phyloP scores from a whole-genome alignment of 148 eudicot genomes.

The Heliamphora exappendiculata region DNA sequence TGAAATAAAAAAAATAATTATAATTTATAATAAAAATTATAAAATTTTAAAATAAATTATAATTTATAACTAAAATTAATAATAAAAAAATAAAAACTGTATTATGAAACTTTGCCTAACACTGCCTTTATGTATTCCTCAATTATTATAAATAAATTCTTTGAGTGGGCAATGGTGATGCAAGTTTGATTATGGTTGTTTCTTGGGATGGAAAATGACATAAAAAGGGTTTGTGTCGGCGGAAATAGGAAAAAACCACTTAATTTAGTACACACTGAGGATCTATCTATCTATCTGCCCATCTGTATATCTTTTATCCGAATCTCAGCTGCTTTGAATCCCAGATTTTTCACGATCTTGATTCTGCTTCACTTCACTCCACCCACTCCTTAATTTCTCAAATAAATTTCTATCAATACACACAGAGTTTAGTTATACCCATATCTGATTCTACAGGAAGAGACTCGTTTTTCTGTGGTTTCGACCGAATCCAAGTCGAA shows the following conservation, averaged over 20 bases:
- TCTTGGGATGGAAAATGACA: not conserved
- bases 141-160: too few relatives aligned
- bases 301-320: conserved; percentile 6
- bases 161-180: not conserved
- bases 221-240: conserved; percentile 8
- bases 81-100: too few relatives aligned
- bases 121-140: too few relatives aligned
- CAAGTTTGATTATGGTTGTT: not conserved
- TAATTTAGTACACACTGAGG: conserved; percentile 8
- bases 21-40: too few relatives aligned
- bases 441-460: not conserved
- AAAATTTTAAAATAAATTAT: too few relatives aligned
- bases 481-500: not conserved
- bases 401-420: not conserved
- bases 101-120: too few relatives aligned
- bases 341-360: conserved; percentile 6
- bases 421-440: not conserved
- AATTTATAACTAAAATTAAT: too few relatives aligned
- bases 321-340: conserved; percentile 1
- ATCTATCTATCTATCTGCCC: not conserved
- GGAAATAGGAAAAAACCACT: conserved; percentile 4
- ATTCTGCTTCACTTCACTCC: not conserved
- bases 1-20: too few relatives aligned
- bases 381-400: not conserved
- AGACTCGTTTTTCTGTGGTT: not conserved